Evolutionary conservation across 805 yeast species (phyloP).

Genomic region (Kregervanrija pseudodelftensis): DNA sequence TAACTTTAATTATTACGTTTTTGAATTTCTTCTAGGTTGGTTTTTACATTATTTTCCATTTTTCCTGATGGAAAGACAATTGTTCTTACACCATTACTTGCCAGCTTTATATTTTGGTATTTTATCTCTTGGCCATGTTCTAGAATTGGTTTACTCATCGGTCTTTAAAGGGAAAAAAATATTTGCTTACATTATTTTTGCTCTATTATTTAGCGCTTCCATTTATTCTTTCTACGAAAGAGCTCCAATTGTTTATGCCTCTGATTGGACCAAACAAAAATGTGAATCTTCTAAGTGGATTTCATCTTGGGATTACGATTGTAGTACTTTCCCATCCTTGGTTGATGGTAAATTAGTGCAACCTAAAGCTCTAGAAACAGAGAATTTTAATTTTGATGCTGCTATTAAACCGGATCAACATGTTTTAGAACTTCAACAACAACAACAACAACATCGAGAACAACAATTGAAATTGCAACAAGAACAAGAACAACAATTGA

Average conservation of each 20-base stretch:
- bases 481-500: background rate
- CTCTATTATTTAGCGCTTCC: slow-evolving; percentile 41
- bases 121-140: slow-evolving; percentile 28
- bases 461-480: too few species aligned
- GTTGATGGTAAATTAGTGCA: slow-evolving; percentile 6
- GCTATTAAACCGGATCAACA: slow-evolving; percentile 10
- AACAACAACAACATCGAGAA: too few species aligned
- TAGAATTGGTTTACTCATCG: slow-evolving; percentile 25
- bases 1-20: slow-evolving; percentile 58
- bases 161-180: slow-evolving; percentile 31
- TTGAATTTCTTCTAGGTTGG: slow-evolving; percentile 67
- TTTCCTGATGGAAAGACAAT: slow-evolving; percentile 84
- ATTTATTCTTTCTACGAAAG: slow-evolving; percentile 50
- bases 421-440: background rate
- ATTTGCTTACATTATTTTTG: slow-evolving; percentile 39
- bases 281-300: slow-evolving; percentile 60
- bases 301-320: slow-evolving; percentile 82
- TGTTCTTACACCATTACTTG: slow-evolving; percentile 88
- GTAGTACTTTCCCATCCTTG: slow-evolving; percentile 44
- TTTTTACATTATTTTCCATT: slow-evolving; percentile 65
- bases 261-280: slow-evolving; percentile 64
- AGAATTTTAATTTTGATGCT: slow-evolving; percentile 14
- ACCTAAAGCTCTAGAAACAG: slow-evolving; percentile 5
- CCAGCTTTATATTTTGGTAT: slow-evolving; percentile 79
- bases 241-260: slow-evolving; percentile 72